A percentile compares a stretch with the other conserved stretches of the same genome.
These are phyloP conservation scores for Iris macrosiphon DNA, from an alignment of 106 monocot genomes.

Conservation along the genomic window DNA sequence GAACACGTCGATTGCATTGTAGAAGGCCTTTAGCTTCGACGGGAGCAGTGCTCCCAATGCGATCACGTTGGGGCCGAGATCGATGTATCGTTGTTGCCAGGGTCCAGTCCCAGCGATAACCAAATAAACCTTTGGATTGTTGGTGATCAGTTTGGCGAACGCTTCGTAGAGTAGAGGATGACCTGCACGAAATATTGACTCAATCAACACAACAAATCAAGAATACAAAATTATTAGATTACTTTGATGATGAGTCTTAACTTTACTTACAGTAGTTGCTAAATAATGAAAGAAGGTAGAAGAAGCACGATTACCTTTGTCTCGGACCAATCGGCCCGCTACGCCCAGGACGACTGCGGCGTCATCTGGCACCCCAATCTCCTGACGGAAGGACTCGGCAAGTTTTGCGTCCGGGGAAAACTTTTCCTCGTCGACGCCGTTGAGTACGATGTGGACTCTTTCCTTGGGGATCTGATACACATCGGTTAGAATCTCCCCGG, in stretches of 20 bases:
- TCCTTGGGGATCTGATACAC: slow-evolving; percentile 68
- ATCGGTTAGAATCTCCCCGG: slow-evolving; percentile 82
- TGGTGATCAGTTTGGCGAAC: slow-evolving; percentile 33
- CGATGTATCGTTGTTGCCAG: slow-evolving; percentile 69
- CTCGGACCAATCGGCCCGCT: slow-evolving; percentile 73
- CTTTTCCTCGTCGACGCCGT: slow-evolving; percentile 67
- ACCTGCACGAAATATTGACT: too few species aligned
- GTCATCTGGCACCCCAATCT: slow-evolving; percentile 40
- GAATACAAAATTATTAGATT: too few species aligned
- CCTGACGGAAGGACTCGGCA: slow-evolving; percentile 30
- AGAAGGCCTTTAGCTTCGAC: slow-evolving; percentile 68
- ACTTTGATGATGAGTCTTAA: too few species aligned
- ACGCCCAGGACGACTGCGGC: slow-evolving; percentile 64
- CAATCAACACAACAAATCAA: too few species aligned
- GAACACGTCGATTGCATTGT: slow-evolving; percentile 89
- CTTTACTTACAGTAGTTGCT: too few species aligned
- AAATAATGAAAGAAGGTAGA: too few species aligned
- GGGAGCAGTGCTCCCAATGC: slow-evolving; percentile 65
- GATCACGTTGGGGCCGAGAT: slow-evolving; percentile 21
- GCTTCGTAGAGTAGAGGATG: slow-evolving; percentile 75
- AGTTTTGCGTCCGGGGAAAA: slow-evolving; percentile 44
- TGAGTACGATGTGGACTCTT: slow-evolving; percentile 80
- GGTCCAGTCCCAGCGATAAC: slow-evolving; percentile 83
- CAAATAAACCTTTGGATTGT: slow-evolving; percentile 46
- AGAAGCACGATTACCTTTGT: too few species aligned